These are phyloP conservation scores for Fusarium paranaense DNA, from an alignment of 2,329 filamentous ascomycete species.

Conservation along the genomic window DNA sequence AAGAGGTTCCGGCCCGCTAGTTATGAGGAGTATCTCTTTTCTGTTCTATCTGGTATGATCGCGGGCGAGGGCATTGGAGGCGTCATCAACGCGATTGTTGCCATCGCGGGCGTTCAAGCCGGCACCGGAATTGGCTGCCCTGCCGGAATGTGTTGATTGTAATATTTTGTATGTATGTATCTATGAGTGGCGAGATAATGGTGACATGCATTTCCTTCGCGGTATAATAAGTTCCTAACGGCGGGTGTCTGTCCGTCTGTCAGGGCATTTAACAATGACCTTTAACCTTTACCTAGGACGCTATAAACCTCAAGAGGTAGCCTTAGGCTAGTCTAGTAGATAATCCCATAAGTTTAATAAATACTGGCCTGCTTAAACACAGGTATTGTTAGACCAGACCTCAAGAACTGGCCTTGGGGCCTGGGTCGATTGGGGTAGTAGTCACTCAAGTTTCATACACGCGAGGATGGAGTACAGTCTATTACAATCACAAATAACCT, in stretches of 20 bases:
- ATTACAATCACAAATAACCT: neutral
- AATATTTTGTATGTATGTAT: neutral
- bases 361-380: too few species aligned
- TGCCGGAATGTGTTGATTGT: neutral
- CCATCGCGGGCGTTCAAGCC: neutral
- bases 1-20: neutral
- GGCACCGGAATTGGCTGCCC: neutral
- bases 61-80: neutral
- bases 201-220: neutral
- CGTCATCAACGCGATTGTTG: neutral
- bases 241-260: neutral
- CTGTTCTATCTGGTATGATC: neutral
- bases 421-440: too few species aligned
- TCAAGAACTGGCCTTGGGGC: too few species aligned
- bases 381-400: too few species aligned
- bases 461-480: neutral
- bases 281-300: neutral
- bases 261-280: neutral
- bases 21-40: neutral
- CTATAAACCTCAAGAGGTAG: neutral
- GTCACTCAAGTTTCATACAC: too few species aligned
- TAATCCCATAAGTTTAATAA: fast-evolving
- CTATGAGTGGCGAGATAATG: neutral
- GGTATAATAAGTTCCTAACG: neutral
- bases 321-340: neutral